Percentiles rank a stretch among this genome's conserved stretches.
phyloP scores from a whole-genome alignment of 75 land plant species.

The Larix kaempferi region DNA sequence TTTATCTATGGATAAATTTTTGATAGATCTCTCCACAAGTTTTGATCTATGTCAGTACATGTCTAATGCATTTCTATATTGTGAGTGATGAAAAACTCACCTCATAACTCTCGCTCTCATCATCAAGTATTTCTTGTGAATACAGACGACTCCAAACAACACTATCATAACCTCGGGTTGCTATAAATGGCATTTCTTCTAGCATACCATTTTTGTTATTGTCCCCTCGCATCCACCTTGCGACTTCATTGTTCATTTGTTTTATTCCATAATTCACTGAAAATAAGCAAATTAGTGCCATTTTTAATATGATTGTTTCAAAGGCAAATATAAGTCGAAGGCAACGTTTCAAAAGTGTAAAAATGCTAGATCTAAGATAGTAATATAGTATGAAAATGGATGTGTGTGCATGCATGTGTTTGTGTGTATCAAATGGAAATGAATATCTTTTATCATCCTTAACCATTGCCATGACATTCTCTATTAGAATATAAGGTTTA shows the following conservation, averaged over 20 bases:
- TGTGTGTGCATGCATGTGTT: not conserved
- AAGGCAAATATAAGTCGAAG: not conserved
- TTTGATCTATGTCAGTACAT: not conserved
- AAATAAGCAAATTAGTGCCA: not conserved
- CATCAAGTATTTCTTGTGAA: slow-evolving; percentile 59
- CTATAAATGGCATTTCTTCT: slow-evolving; percentile 65
- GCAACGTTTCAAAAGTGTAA: not conserved
- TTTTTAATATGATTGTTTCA: not conserved
- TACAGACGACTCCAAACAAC: slow-evolving; percentile 97
- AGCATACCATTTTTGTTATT: slow-evolving; percentile 27
- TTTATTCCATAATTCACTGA: slow-evolving; percentile 91
- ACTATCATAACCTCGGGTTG: slow-evolving; percentile 92
- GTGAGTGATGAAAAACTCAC: slow-evolving; percentile 12
- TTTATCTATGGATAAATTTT: not conserved
- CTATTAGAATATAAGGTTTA: too few species aligned
- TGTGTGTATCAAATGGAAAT: not conserved
- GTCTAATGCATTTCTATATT: slow-evolving; percentile 1
- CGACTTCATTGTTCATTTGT: slow-evolving; percentile 85
- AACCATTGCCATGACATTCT: not conserved
- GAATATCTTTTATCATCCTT: not conserved
- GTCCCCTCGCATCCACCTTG: slow-evolving; percentile 79
- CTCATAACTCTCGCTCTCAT: slow-evolving; percentile 34
- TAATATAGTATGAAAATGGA: not conserved
- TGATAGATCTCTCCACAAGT: not conserved
- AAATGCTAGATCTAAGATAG: not conserved